phyloP scores from a whole-genome alignment of 208 protist species.

The Trypanosoma mega region DNA sequence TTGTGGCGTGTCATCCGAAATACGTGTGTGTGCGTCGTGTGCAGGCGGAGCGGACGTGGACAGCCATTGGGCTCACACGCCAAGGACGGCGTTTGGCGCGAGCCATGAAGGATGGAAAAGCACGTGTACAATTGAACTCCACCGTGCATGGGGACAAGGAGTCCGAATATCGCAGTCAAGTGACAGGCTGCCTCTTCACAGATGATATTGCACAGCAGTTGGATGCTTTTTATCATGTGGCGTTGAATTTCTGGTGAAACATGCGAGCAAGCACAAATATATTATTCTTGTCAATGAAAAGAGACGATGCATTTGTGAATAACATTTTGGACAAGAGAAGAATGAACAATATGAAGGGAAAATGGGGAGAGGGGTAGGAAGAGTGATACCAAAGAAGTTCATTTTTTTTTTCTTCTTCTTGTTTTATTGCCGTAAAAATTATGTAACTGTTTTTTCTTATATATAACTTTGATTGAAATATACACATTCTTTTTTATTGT shows the following conservation, averaged over 20 bases:
- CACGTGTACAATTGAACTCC: neutral
- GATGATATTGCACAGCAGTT: slow-evolving; percentile 18
- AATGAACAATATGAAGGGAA: too few species aligned
- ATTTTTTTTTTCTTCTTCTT: neutral
- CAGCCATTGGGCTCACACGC: slow-evolving; percentile 15
- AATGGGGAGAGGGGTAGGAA: neutral
- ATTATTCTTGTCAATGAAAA: too few species aligned
- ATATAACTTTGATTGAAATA: neutral
- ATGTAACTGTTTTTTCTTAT: slow-evolving; percentile 8
- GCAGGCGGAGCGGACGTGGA: slow-evolving; percentile 9
- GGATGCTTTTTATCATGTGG: slow-evolving; percentile 10
- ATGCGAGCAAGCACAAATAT: too few species aligned
- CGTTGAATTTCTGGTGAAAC: slow-evolving; percentile 1
- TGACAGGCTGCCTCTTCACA: slow-evolving; percentile 24
- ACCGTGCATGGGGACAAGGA: neutral
- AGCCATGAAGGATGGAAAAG: neutral
- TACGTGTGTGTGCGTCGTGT: slow-evolving; percentile 18
- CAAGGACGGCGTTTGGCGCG: slow-evolving; percentile 9
- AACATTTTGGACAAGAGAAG: too few species aligned
- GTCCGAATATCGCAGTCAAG: slow-evolving; percentile 8
- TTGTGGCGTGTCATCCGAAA: slow-evolving; percentile 15
- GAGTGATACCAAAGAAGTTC: neutral
- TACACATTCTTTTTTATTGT: slow-evolving; percentile 7
- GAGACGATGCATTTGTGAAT: too few species aligned
- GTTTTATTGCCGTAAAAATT: neutral